A percentile compares a stretch with the other conserved stretches of the same genome.
These are phyloP conservation scores for Scheffersomyces parashehatae DNA, from an alignment of 1,139 yeast species.

Conservation along the genomic window DNA sequence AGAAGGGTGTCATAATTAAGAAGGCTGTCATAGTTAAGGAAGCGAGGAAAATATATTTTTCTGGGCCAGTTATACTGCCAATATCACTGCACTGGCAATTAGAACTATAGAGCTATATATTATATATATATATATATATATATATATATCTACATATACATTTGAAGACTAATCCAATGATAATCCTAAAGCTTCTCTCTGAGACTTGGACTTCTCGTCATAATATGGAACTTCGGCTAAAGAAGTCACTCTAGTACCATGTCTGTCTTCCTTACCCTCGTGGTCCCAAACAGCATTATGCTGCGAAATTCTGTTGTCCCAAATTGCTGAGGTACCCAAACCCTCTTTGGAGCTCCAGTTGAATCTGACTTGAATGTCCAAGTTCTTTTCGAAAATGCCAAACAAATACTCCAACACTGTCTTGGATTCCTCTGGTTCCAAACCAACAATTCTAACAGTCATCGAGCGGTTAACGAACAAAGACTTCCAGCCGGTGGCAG, in stretches of 20 bases:
- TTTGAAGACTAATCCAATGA: slow-evolving; percentile 12
- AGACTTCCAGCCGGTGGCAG: slow-evolving; percentile 57
- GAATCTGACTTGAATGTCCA: slow-evolving; percentile 53
- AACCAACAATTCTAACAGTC: slow-evolving; percentile 46
- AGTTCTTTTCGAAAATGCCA: slow-evolving; percentile 39
- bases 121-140: too few relatives aligned
- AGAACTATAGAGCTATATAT: too few relatives aligned
- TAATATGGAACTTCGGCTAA: slow-evolving; percentile 55
- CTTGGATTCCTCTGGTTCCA: slow-evolving; percentile 40
- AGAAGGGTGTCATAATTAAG: too few relatives aligned
- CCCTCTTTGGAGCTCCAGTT: slow-evolving; percentile 51
- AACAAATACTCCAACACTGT: slow-evolving; percentile 40
- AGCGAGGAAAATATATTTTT: too few relatives aligned
- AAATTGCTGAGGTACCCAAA: slow-evolving; percentile 52
- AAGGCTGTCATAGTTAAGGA: too few relatives aligned
- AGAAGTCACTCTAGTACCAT: slow-evolving; percentile 58
- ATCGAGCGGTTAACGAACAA: slow-evolving; percentile 45
- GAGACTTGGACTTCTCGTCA: slow-evolving; percentile 51
- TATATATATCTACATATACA: background rate
- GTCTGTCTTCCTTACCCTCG: slow-evolving; percentile 45
- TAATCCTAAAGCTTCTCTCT: slow-evolving; percentile 52
- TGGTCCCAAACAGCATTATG: slow-evolving; percentile 45
- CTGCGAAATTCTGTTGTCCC: slow-evolving; percentile 57
- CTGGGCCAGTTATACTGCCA: too few relatives aligned
- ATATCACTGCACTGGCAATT: too few relatives aligned